Base-by-base conservation (phyloP, 768 basidiomycete genomes). In the Dendrothele bispora region DNA sequence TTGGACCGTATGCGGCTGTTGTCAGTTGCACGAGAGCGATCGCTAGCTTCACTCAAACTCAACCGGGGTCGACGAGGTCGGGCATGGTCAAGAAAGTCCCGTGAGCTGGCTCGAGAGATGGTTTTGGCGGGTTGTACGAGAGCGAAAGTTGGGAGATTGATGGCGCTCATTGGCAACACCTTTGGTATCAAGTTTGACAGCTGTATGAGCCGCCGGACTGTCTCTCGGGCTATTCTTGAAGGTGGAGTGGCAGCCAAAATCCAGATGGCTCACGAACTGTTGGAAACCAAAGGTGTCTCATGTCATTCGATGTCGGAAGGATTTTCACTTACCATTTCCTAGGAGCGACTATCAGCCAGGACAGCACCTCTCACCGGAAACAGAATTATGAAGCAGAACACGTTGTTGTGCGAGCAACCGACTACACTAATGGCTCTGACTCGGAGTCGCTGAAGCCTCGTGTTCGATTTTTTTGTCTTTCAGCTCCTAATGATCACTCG, bases 211-310 rank as follows among this genome's bases (percentile, higher is more conserved):
- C 24, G 41, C 2, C 26, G 54, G 34, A 49, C 49, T 34, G 40
- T 58, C 20, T 20, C 50, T 12, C 39, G 55, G 14, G 52, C 52
- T 29, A 21, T 59, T 38, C 49, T 24, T 28, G 54, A 62, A 42
- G 60, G 58, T 11, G 54, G 49, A 26, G 43, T 56, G 54, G 61
- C 60, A n/a, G 47, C 58, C 30, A 56, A 56, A 26, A 49, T 62
- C 24, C 61, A 63, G 24, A 46, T 58, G 42, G 60, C 51, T 7
- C 40, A 57, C 49, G 55, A 60, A 28, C 52, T 63, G 40, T 26
- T 36, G 27, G 43, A 50, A 4, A 37, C 59, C n/a, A 30, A 55
- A 29, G 7, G 51, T 54, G 14, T 51, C 37, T 54, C 34, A 8
- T n/a, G 7, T n/a, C 7, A 8, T 17, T 8, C 8, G 36, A 20